Conservation (phyloP, 2,329 filamentous ascomycete species). For the Aspergillus sp. region DNA sequence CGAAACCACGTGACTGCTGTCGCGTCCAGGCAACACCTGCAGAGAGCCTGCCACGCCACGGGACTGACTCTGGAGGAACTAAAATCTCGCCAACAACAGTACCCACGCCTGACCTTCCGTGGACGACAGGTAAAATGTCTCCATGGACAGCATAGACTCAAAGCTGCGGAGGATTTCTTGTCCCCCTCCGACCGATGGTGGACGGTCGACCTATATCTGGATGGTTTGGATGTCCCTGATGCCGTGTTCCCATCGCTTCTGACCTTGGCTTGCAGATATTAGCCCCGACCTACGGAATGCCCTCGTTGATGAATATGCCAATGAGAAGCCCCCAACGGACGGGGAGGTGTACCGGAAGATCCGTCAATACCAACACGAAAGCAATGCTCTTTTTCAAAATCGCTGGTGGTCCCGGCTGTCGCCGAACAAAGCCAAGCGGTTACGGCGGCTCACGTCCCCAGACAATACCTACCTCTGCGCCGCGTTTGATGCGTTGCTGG, state of each 20-base stretch:
- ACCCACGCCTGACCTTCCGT: neutral
- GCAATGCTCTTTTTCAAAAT: conserved; percentile 15
- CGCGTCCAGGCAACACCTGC: neutral
- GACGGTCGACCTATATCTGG: conserved; percentile 31
- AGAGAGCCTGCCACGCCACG: neutral
- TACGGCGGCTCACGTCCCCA: conserved; percentile 13
- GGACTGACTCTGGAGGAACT: conserved; percentile 1
- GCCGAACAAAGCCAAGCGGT: conserved; percentile 13
- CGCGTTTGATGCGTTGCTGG: conserved; percentile 32
- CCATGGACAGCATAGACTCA: conserved; percentile 24
- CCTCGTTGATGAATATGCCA: conserved; percentile 20
- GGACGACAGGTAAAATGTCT: conserved; percentile 16
- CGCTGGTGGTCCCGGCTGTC: conserved; percentile 18
- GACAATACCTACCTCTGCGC: conserved; percentile 15
- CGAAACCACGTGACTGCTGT: conserved; percentile 29
- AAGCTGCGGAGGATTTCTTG: conserved; percentile 20
- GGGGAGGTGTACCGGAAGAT: conserved; percentile 23
- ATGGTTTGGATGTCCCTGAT: conserved; percentile 18
- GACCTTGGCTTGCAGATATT: conserved; percentile 17
- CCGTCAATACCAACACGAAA: conserved; percentile 19
- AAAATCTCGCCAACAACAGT: conserved; percentile 1
- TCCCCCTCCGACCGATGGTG: conserved; percentile 23
- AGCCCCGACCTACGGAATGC: conserved; percentile 5
- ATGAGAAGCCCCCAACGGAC: conserved; percentile 19
- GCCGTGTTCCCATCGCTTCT: conserved; percentile 5